Percentiles rank a stretch among this genome's conserved stretches.
These are phyloP conservation scores for Magnaporthiopsis incrustans DNA, from an alignment of 2,329 filamentous ascomycete species.

Conservation along the genomic window DNA sequence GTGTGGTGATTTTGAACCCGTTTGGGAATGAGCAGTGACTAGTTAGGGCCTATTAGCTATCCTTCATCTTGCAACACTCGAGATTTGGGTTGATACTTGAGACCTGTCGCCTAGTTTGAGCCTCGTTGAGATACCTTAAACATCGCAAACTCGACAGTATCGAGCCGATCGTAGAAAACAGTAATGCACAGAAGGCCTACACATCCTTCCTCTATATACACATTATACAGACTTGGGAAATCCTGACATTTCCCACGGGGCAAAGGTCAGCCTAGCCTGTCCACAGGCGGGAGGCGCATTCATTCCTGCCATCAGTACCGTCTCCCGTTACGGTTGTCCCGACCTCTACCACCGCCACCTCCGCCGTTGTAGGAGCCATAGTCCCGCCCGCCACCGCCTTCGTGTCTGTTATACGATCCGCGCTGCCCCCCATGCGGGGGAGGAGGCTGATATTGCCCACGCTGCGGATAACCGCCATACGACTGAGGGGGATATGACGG, in stretches of 20 bases:
- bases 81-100: not conserved
- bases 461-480: not conserved
- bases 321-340: slow-evolving; percentile 11
- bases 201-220: not conserved
- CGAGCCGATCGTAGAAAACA: not conserved
- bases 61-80: not conserved
- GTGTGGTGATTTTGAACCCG: not conserved
- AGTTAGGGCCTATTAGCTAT: not conserved
- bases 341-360: slow-evolving; percentile 2
- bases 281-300: not conserved
- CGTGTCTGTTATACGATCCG: slow-evolving; percentile 8
- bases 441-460: slow-evolving; percentile 4
- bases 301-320: not conserved
- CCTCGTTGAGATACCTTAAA: not conserved
- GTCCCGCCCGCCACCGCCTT: slow-evolving; percentile 5
- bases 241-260: not conserved
- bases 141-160: not conserved
- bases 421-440: not conserved
- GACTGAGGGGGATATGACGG: slow-evolving; percentile 5
- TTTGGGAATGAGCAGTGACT: not conserved
- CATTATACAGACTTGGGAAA: not conserved
- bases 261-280: not conserved
- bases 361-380: not conserved
- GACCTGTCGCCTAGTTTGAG: not conserved
- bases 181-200: not conserved